Evolutionary conservation across 2,329 filamentous ascomycete genomes (phyloP).

Genomic region (Nannizziopsis barbatae): DNA sequence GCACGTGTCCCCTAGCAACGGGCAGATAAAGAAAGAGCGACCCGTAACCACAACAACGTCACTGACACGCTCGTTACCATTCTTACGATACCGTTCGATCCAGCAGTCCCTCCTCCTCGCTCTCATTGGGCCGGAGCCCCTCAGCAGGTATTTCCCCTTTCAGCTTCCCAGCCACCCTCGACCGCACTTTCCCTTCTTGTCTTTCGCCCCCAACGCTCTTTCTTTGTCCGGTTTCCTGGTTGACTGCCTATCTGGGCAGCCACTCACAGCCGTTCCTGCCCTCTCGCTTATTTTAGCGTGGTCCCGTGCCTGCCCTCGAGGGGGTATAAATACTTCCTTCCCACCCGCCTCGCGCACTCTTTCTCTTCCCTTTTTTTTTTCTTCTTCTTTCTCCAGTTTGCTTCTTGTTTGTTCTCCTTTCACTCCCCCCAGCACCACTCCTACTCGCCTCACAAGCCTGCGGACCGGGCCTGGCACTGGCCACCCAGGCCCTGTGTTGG

Average conservation of each 20-base stretch:
- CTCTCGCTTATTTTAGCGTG: conserved; percentile 12
- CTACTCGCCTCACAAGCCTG: too few species aligned
- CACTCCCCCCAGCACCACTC: too few species aligned
- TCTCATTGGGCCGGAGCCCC: conserved; percentile 3
- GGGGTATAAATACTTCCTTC: conserved; percentile 12
- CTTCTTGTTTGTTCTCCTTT: not conserved
- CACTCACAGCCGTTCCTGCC: conserved; percentile 1
- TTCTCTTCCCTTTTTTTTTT: not conserved
- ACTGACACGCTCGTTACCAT: not conserved
- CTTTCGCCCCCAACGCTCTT: not conserved
- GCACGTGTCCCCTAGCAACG: too few species aligned
- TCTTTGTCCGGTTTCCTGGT: not conserved
- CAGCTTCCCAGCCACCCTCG: not conserved
- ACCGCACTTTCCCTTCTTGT: not conserved
- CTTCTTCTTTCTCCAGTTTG: conserved; percentile 3
- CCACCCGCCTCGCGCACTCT: not conserved
- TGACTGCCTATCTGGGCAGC: not conserved
- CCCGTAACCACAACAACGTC: too few species aligned
- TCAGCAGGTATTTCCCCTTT: not conserved
- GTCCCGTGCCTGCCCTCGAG: not conserved
- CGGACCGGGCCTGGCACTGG: too few species aligned
- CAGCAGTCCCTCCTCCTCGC: not conserved
- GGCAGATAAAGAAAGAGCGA: too few species aligned
- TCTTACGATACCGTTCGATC: conserved; percentile 4
- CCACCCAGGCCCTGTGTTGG: too few species aligned